Evolutionary conservation across 1,284 basidiomycete species (phyloP).

Genomic region (Lentinula novae-zelandiae): DNA sequence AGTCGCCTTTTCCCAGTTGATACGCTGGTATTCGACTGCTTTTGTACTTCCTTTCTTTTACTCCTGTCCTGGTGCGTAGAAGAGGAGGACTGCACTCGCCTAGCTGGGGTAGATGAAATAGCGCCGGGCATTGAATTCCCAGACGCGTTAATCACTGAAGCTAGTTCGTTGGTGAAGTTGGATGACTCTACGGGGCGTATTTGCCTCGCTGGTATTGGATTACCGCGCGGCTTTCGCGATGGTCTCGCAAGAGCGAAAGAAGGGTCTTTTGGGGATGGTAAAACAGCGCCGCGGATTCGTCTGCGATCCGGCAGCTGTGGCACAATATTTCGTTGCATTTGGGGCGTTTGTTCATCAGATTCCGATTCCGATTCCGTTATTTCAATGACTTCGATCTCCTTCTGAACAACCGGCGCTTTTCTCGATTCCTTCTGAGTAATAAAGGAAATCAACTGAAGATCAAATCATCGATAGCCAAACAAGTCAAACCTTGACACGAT

Average conservation of each 20-base stretch:
- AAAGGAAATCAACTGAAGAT: not conserved
- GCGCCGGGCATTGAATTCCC: not conserved
- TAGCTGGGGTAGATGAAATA: not conserved
- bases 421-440: not conserved
- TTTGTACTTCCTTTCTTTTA: not conserved
- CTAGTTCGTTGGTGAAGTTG: not conserved
- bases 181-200: not conserved
- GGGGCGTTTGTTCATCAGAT: not conserved
- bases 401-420: not conserved
- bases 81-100: not conserved
- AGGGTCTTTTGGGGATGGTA: not conserved
- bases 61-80: not conserved
- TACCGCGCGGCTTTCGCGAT: not conserved
- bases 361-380: not conserved
- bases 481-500: not conserved
- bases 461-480: not conserved
- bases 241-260: not conserved
- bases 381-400: not conserved
- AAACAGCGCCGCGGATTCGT: not conserved
- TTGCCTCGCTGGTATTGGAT: not conserved
- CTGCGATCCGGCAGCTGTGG: not conserved
- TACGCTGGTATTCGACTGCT: not conserved
- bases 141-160: not conserved
- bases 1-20: not conserved
- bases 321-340: not conserved